Evolutionary conservation across 345 rosid genomes (phyloP).

Genomic region (Boechera retrofracta): DNA sequence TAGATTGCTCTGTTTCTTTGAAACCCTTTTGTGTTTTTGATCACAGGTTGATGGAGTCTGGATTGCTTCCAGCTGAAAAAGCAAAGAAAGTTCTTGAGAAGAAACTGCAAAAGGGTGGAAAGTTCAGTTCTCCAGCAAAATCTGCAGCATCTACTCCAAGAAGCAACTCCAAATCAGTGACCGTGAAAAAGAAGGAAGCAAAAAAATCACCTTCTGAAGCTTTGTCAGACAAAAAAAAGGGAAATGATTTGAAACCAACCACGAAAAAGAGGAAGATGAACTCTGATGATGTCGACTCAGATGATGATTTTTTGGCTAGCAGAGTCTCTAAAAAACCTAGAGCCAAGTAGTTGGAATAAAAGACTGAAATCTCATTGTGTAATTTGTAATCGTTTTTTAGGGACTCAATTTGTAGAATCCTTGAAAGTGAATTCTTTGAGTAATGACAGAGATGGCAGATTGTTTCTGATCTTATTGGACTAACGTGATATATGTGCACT

Average conservation of each 20-base stretch:
- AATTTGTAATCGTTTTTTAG: conserved; percentile 15
- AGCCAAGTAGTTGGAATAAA: conserved; percentile 47
- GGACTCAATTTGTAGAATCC: background rate
- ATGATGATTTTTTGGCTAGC: conserved; percentile 54
- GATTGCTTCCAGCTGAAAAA: conserved; percentile 71
- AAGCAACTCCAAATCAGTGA: conserved; percentile 47
- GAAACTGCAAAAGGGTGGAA: conserved; percentile 65
- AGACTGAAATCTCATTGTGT: background rate
- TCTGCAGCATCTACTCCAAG: conserved; percentile 49
- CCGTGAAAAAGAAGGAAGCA: conserved; percentile 47
- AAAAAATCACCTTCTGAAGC: conserved; percentile 41
- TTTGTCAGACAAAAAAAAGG: conserved; percentile 57
- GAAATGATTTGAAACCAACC: conserved; percentile 51
- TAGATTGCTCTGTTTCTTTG: conserved; percentile 2
- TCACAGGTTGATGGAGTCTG: conserved; percentile 97
- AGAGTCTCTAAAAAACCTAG: conserved; percentile 57
- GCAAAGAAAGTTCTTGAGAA: conserved; percentile 74
- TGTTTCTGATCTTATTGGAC: conserved; percentile 18
- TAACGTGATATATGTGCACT: background rate
- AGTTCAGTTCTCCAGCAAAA: conserved; percentile 63
- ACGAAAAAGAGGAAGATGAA: conserved; percentile 61
- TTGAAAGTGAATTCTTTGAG: conserved; percentile 4
- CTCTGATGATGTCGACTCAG: conserved; percentile 60
- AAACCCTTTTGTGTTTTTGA: conserved; percentile 17
- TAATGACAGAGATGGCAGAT: conserved; percentile 2